These are phyloP conservation scores for Schwanniomyces polymorphus DNA, from an alignment of 805 yeast genomes.

Conservation along the genomic window DNA sequence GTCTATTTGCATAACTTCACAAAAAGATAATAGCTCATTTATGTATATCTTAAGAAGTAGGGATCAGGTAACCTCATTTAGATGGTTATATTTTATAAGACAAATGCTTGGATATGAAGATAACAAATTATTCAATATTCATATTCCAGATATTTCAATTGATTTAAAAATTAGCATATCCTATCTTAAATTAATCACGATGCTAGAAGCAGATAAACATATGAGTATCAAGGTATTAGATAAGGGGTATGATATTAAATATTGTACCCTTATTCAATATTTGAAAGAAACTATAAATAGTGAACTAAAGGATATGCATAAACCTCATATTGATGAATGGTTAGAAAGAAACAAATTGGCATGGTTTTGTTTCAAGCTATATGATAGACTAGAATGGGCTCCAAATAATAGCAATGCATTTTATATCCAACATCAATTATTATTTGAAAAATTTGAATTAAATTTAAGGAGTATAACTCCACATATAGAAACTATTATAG, in stretches of 20 bases:
- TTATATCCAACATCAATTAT: conserved; percentile 26
- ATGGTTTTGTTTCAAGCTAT: conserved; percentile 61
- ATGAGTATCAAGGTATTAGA: conserved; percentile 8
- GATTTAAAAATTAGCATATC: conserved; percentile 51
- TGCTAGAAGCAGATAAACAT: conserved; percentile 10
- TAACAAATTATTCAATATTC: conserved; percentile 28
- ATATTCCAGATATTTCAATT: conserved; percentile 47
- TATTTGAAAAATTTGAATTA: conserved; percentile 45
- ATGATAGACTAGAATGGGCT: conserved; percentile 68
- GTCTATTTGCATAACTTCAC: conserved; percentile 54
- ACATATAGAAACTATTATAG: conserved; percentile 29
- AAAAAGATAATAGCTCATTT: conserved; percentile 16
- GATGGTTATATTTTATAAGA: conserved; percentile 64
- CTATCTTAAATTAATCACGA: conserved; percentile 22
- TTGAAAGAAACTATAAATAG: conserved; percentile 36
- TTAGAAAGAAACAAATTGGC: conserved; percentile 23
- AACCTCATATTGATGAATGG: conserved; percentile 12
- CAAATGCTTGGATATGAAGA: conserved; percentile 41
- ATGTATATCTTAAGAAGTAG: conserved; percentile 59
- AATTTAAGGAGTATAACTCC: conserved; percentile 57
- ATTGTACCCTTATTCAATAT: conserved; percentile 32
- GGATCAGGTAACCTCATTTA: conserved; percentile 51
- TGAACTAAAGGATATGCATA: conserved; percentile 20
- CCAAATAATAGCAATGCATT: conserved; percentile 26
- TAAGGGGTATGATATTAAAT: conserved; percentile 23